Evolutionary conservation across 768 basidiomycete species (phyloP).

Genomic region (Melanogaster broomeanus): DNA sequence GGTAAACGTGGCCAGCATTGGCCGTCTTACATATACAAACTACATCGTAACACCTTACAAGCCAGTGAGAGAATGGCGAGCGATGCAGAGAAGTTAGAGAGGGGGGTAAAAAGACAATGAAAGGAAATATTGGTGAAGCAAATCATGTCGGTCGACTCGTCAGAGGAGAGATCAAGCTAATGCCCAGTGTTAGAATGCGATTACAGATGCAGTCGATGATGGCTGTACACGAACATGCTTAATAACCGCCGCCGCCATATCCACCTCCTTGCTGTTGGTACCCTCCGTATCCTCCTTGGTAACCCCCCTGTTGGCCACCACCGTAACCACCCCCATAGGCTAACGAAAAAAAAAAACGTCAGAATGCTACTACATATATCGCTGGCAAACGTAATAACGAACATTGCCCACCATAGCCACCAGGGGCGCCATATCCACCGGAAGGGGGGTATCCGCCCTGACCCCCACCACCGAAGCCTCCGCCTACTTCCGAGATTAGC

Average conservation of each 20-base stretch:
- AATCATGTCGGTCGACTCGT: neutral
- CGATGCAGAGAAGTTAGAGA: constrained; percentile 1
- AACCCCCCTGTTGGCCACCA: constrained; percentile 15
- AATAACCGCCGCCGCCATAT: constrained; percentile 23
- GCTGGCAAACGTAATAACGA: neutral
- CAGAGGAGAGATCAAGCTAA: neutral
- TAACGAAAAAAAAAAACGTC: neutral
- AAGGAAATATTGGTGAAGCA: constrained; percentile 1
- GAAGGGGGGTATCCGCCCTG: constrained; percentile 21
- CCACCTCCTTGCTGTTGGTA: constrained; percentile 24
- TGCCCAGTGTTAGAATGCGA: neutral
- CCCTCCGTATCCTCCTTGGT: too few species aligned
- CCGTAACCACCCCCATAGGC: constrained; percentile 15
- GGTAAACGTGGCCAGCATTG: neutral
- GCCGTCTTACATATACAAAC: constrained; percentile 22
- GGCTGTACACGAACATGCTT: neutral
- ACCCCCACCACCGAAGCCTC: constrained; percentile 32
- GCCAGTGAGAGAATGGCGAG: neutral
- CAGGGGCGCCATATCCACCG: constrained; percentile 32
- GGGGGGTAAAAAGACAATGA: neutral
- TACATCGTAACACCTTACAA: constrained; percentile 9
- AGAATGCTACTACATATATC: neutral
- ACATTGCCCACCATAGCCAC: constrained; percentile 18
- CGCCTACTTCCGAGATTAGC: constrained; percentile 25
- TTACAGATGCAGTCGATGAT: neutral